phyloP scores from a whole-genome alignment of 208 protist species.

The Trypanosoma cruzi region DNA sequence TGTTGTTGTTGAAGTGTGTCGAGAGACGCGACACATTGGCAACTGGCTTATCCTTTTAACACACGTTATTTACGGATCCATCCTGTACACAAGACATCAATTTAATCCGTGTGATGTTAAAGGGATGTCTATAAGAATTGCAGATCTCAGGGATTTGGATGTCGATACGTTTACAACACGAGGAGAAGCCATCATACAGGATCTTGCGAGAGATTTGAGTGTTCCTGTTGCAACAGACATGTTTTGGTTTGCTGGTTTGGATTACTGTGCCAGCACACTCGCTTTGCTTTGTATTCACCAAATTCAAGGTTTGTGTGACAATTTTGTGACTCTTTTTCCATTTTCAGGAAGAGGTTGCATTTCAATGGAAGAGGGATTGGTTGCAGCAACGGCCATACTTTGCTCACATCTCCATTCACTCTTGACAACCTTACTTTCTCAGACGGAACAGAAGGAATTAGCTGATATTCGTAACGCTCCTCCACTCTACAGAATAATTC shows the following conservation, averaged over 20 bases:
- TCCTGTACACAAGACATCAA: not conserved
- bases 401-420: not conserved
- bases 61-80: constrained; percentile 15
- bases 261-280: constrained; percentile 1
- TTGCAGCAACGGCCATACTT: not conserved
- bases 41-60: constrained; percentile 19
- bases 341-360: not conserved
- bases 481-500: constrained; percentile 20
- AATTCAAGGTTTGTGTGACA: not conserved
- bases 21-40: constrained; percentile 15
- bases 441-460: too few species aligned
- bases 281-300: not conserved
- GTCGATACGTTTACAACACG: not conserved
- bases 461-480: constrained; percentile 2
- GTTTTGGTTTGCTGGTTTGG: constrained; percentile 21
- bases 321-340: constrained; percentile 1
- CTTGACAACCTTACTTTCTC: constrained; percentile 6
- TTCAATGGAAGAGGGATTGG: constrained; percentile 6
- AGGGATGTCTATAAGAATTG: not conserved
- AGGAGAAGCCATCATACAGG: constrained; percentile 6
- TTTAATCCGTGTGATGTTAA: not conserved
- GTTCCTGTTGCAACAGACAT: constrained; percentile 2
- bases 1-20: constrained; percentile 7
- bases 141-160: not conserved
- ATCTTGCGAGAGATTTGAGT: not conserved